A percentile compares a stretch with the other conserved stretches of the same genome.
Conservation (phyloP, 2,329 filamentous ascomycete species). For the Emmonsia crescens region DNA sequence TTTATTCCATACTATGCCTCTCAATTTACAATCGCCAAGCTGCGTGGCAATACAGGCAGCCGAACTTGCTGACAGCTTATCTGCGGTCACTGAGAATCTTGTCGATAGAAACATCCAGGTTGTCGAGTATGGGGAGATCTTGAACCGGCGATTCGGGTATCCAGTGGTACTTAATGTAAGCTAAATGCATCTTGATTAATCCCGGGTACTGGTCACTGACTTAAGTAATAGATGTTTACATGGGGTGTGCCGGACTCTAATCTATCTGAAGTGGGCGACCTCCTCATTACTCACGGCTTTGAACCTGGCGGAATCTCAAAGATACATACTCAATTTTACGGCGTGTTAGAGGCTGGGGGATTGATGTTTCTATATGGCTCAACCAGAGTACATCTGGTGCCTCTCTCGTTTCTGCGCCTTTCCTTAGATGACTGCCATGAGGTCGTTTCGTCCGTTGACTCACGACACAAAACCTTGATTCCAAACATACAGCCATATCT, state of each 20-base stretch:
- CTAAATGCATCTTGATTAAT: not conserved
- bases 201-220: not conserved
- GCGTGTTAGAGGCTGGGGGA: slow-evolving; percentile 3
- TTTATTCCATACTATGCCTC: not conserved
- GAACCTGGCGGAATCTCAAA: not conserved
- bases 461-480: not conserved
- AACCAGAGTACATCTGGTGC: slow-evolving; percentile 4
- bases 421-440: slow-evolving; percentile 5
- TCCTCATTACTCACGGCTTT: slow-evolving; percentile 4
- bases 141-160: slow-evolving; percentile 7
- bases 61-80: not conserved
- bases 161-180: not conserved
- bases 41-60: not conserved
- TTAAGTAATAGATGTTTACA: not conserved
- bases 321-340: not conserved
- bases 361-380: not conserved
- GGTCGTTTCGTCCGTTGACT: not conserved
- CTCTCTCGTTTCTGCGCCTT: slow-evolving; percentile 1
- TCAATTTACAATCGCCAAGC: not conserved
- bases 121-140: slow-evolving; percentile 7
- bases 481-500: slow-evolving; percentile 3
- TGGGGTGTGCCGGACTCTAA: slow-evolving; percentile 5
- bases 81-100: not conserved
- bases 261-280: not conserved
- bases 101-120: slow-evolving; percentile 2